phyloP scores from a whole-genome alignment of 1,284 basidiomycete species.

The Cryptococcus sp. region DNA sequence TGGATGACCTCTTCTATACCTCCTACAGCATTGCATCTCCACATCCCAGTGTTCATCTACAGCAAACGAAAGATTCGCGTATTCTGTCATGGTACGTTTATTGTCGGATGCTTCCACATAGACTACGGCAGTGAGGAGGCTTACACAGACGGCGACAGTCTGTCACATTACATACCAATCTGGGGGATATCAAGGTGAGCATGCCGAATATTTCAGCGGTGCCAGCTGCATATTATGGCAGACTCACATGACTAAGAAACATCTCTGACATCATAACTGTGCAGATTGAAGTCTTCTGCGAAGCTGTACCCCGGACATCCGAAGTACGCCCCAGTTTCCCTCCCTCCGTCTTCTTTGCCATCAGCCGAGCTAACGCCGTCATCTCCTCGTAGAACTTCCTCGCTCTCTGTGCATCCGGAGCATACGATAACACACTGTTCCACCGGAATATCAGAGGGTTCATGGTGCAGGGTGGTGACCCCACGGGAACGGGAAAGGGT shows the following conservation, averaged over 20 bases:
- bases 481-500: slow-evolving; percentile 61
- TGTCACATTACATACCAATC: slow-evolving; percentile 88
- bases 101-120: no score
- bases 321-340: slow-evolving; percentile 59
- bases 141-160: slow-evolving; percentile 65
- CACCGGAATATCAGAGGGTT: slow-evolving; percentile 92
- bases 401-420: slow-evolving; percentile 83
- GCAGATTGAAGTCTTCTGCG: slow-evolving; percentile 95
- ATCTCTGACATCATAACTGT: no score
- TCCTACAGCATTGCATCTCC: no score
- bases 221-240: no score
- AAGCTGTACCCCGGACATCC: slow-evolving; percentile 87
- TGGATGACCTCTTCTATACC: no score
- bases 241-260: no score
- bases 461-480: slow-evolving; percentile 91
- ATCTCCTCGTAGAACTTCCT: slow-evolving; percentile 73
- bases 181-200: slow-evolving; percentile 88
- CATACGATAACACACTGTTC: slow-evolving; percentile 82
- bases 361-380: not conserved
- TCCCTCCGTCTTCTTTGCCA: not conserved
- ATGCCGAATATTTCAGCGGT: not conserved
- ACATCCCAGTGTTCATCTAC: no score
- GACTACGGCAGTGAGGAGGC: not conserved
- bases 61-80: no score
- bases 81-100: no score